Evolutionary conservation across 2,329 filamentous ascomycete species (phyloP).

Genomic region (Neofusicoccum parvum): DNA sequence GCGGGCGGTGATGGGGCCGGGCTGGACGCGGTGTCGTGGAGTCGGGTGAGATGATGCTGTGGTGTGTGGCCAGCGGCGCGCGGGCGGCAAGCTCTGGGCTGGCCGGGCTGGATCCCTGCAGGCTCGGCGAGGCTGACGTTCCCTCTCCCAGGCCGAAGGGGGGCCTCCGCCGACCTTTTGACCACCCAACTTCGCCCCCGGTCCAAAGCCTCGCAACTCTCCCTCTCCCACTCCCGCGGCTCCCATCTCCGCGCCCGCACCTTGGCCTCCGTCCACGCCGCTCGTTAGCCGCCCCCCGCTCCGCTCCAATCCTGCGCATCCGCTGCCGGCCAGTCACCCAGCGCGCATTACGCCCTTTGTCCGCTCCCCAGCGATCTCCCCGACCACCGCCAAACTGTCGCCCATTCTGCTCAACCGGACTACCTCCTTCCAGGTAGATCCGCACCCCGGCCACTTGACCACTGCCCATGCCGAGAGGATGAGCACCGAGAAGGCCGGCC

Average conservation of each 20-base stretch:
- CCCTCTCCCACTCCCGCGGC: background rate
- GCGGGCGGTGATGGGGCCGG: background rate
- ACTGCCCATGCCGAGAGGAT: conserved; percentile 33
- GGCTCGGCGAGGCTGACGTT: conserved; percentile 13
- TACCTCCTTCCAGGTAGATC: conserved; percentile 75
- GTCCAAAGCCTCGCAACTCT: background rate
- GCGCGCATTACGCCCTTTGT: conserved; percentile 16
- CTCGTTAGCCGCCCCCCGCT: conserved; percentile 13
- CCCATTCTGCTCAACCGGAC: conserved; percentile 85
- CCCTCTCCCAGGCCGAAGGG: background rate
- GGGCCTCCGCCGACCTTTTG: background rate
- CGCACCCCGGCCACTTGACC: conserved; percentile 51
- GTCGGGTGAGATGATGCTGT: background rate
- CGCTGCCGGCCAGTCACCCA: conserved; percentile 16
- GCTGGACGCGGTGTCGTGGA: background rate
- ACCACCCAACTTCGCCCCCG: conserved; percentile 3
- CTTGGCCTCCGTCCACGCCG: background rate
- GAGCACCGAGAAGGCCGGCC: conserved; percentile 58
- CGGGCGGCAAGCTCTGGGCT: background rate
- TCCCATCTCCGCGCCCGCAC: background rate
- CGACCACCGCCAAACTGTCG: conserved; percentile 94
- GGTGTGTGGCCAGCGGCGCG: background rate
- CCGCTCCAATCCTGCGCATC: background rate
- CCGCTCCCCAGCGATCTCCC: conserved; percentile 4
- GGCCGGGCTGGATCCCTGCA: conserved; percentile 14